Evolutionary conservation across 225 moss, liverwort and hornwort genomes (phyloP).

Genomic region (Antitrichia curtipendula): DNA sequence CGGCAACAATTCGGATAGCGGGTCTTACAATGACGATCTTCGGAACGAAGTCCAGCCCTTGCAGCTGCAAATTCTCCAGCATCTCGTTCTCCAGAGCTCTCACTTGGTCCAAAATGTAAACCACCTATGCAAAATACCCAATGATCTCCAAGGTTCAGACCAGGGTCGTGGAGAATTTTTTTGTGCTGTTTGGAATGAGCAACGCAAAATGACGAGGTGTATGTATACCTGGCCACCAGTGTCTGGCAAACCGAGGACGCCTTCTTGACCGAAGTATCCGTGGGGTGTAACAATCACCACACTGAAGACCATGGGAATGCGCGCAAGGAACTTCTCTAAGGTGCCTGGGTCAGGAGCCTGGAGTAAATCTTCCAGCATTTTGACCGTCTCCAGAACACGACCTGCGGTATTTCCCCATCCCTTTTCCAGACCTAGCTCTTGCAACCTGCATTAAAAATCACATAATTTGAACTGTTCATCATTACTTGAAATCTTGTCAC

Average conservation of each 20-base stretch:
- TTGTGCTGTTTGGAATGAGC: not conserved
- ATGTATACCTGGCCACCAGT: conserved; percentile 83
- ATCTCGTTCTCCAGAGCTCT: conserved; percentile 80
- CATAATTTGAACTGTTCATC: not conserved
- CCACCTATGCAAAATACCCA: conserved; percentile 29
- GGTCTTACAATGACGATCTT: conserved; percentile 42
- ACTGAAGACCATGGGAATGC: conserved; percentile 80
- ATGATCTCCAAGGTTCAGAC: not conserved
- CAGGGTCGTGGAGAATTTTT: not conserved
- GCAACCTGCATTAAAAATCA: conserved; percentile 36
- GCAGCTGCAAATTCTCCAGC: conserved; percentile 57
- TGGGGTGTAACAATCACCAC: conserved; percentile 83
- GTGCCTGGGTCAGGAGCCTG: conserved; percentile 82
- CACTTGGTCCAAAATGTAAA: conserved; percentile 97
- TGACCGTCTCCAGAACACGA: conserved; percentile 59
- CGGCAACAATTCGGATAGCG: not conserved
- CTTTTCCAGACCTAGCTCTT: conserved; percentile 76
- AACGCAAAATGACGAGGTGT: not conserved
- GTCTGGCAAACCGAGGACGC: conserved; percentile 84
- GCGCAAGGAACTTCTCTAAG: conserved; percentile 66
- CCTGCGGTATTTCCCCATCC: conserved; percentile 92
- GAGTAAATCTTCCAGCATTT: conserved; percentile 60
- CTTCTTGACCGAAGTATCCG: conserved; percentile 91
- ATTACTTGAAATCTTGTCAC: not conserved
- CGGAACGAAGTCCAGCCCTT: conserved; percentile 67